Percentiles rank a stretch among this genome's conserved stretches.
Evolutionary conservation across 306 rosid species (phyloP).

Genomic region (Hippophae tibetana): DNA sequence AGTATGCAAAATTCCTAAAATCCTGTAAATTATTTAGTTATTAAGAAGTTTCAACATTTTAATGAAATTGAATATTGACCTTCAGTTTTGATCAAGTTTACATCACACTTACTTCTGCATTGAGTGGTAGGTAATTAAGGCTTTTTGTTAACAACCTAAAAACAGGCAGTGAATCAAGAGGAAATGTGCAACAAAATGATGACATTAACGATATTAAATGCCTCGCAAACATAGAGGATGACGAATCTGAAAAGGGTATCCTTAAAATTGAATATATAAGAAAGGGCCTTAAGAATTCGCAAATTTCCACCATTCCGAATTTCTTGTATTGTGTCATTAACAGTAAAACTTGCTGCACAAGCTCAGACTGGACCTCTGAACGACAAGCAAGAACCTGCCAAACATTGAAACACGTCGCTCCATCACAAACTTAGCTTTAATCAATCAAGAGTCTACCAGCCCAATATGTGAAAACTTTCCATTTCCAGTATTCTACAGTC

Average conservation of each 20-base stretch:
- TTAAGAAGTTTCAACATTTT: neutral
- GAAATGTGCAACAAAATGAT: slow-evolving; percentile 62
- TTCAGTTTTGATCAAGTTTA: neutral
- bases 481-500: no score
- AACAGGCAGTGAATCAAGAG: slow-evolving; percentile 56
- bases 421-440: slow-evolving; percentile 4
- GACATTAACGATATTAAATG: slow-evolving; percentile 51
- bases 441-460: neutral
- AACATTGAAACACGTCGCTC: slow-evolving; percentile 14
- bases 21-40: slow-evolving; percentile 40
- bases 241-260: slow-evolving; percentile 40
- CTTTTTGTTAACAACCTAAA: slow-evolving; percentile 50
- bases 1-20: slow-evolving; percentile 41
- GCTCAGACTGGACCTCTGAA: slow-evolving; percentile 63
- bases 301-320: slow-evolving; percentile 50
- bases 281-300: slow-evolving; percentile 66
- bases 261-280: slow-evolving; percentile 45
- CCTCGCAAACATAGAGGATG: slow-evolving; percentile 45
- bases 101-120: slow-evolving; percentile 50
- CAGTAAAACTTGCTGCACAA: slow-evolving; percentile 63
- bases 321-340: slow-evolving; percentile 50
- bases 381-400: slow-evolving; percentile 64
- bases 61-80: no score
- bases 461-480: no score
- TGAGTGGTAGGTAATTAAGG: slow-evolving; percentile 43